These are phyloP conservation scores for Diaporthe velutina DNA, from an alignment of 2,329 filamentous ascomycete genomes.

Conservation along the genomic window DNA sequence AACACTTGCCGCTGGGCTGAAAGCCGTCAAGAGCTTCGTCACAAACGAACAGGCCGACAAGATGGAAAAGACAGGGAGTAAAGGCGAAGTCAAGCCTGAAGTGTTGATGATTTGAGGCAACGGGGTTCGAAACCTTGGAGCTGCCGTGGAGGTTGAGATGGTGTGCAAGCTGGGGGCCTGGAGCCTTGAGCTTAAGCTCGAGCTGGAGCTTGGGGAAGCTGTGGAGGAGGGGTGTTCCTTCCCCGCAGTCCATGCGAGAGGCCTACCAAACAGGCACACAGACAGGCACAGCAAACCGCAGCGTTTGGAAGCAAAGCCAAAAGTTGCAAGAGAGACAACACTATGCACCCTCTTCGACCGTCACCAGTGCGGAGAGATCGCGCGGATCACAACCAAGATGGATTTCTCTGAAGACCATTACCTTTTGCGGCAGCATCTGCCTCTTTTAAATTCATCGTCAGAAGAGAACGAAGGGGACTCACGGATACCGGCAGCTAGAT, in stretches of 20 bases:
- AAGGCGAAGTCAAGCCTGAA: background rate
- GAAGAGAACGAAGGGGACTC: too few relatives aligned
- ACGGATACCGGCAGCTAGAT: background rate
- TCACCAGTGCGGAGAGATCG: too few relatives aligned
- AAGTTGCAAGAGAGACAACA: too few relatives aligned
- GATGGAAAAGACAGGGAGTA: background rate
- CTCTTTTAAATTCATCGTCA: background rate
- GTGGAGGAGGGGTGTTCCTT: background rate
- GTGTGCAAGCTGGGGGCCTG: background rate
- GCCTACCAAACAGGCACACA: background rate
- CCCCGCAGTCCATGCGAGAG: background rate
- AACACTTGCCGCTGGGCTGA: background rate
- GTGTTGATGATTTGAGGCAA: background rate
- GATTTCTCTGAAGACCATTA: background rate
- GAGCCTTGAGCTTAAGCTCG: background rate
- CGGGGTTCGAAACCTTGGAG: background rate
- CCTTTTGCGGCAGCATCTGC: background rate
- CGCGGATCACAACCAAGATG: too few relatives aligned
- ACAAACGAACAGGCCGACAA: background rate
- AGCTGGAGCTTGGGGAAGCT: background rate
- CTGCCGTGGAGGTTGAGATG: background rate
- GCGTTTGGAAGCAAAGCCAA: background rate
- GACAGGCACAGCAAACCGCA: background rate
- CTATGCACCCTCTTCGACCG: too few relatives aligned
- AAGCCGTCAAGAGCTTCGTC: fast-evolving